Percentiles rank a stretch among this genome's conserved stretches.
These are phyloP conservation scores for Lachancea cidri DNA, from an alignment of 805 yeast genomes.

Conservation along the genomic window DNA sequence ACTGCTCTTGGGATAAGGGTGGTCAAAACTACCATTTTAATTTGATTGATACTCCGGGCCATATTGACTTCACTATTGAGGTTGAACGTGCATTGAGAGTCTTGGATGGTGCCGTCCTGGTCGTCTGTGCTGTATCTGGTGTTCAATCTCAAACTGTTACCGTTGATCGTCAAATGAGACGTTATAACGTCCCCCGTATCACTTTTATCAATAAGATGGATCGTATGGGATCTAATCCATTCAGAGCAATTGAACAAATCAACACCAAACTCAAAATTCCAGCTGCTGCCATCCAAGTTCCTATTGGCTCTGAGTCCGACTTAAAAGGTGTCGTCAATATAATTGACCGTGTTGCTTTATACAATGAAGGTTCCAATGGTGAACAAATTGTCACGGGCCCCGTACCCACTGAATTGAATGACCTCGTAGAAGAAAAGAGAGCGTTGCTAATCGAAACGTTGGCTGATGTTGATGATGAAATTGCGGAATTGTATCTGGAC, in stretches of 20 bases:
- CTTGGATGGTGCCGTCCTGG: constrained; percentile 95
- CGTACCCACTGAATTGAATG: constrained; percentile 75
- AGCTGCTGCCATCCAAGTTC: constrained; percentile 97
- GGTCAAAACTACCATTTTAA: constrained; percentile 74
- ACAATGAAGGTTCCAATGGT: constrained; percentile 89
- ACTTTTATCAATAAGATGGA: constrained; percentile 98
- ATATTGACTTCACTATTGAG: constrained; percentile 97
- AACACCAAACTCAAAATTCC: constrained; percentile 82
- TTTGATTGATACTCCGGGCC: constrained; percentile 97
- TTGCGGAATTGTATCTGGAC: constrained; percentile 87
- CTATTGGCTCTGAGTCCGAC: constrained; percentile 88
- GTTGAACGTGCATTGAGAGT: constrained; percentile 98
- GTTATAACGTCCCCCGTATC: constrained; percentile 94
- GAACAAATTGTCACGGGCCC: constrained; percentile 62
- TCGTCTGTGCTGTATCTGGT: constrained; percentile 97
- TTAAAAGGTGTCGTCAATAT: constrained; percentile 88
- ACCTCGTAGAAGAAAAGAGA: constrained; percentile 86
- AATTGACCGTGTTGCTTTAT: constrained; percentile 79
- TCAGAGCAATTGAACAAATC: constrained; percentile 88
- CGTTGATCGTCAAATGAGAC: constrained; percentile 97
- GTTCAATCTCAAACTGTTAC: constrained; percentile 98
- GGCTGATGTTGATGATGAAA: constrained; percentile 97
- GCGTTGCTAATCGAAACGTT: constrained; percentile 80
- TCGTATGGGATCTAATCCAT: constrained; percentile 98
- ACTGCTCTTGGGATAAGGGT: constrained; percentile 90